phyloP scores from a whole-genome alignment of 768 basidiomycete genomes.

The Arthromyces matolae region DNA sequence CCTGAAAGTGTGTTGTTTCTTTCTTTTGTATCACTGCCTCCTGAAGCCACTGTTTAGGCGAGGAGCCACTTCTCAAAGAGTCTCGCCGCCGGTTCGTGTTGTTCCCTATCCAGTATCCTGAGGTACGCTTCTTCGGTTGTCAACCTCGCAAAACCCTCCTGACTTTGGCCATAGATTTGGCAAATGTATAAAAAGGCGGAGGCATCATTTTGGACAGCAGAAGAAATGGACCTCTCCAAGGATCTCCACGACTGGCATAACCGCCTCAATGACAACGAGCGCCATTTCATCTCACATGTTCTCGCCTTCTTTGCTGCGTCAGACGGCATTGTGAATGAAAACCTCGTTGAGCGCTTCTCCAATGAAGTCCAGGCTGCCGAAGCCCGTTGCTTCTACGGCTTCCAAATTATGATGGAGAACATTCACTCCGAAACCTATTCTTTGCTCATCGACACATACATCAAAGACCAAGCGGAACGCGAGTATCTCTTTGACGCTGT shows the following conservation, averaged over 20 bases:
- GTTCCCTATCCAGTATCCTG: slow-evolving; percentile 91
- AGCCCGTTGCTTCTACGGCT: slow-evolving; percentile 95
- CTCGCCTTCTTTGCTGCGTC: slow-evolving; percentile 97
- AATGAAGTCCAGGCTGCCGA: slow-evolving; percentile 91
- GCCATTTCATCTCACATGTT: slow-evolving; percentile 88
- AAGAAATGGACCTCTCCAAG: slow-evolving; percentile 88
- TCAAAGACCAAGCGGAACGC: slow-evolving; percentile 74
- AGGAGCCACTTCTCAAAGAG: slow-evolving; percentile 80
- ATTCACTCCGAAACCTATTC: slow-evolving; percentile 97
- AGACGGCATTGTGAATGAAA: slow-evolving; percentile 96
- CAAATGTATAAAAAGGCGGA: slow-evolving; percentile 94
- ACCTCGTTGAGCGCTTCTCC: slow-evolving; percentile 90
- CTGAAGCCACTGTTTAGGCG: too few relatives aligned
- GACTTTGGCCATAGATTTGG: slow-evolving; percentile 68
- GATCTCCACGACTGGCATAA: slow-evolving; percentile 84
- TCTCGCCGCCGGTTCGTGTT: slow-evolving; percentile 82
- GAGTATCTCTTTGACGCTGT: slow-evolving; percentile 89
- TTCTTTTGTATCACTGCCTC: slow-evolving; percentile 9
- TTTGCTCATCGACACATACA: slow-evolving; percentile 91
- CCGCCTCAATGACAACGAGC: slow-evolving; percentile 78
- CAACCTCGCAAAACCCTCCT: not conserved
- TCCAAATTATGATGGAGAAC: slow-evolving; percentile 99
- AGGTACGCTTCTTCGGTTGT: slow-evolving; percentile 44
- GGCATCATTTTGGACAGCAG: slow-evolving; percentile 92
- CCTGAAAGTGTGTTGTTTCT: slow-evolving; percentile 45